phyloP scores from a whole-genome alignment of 2,329 filamentous ascomycete genomes.

The Mycogone perniciosa region DNA sequence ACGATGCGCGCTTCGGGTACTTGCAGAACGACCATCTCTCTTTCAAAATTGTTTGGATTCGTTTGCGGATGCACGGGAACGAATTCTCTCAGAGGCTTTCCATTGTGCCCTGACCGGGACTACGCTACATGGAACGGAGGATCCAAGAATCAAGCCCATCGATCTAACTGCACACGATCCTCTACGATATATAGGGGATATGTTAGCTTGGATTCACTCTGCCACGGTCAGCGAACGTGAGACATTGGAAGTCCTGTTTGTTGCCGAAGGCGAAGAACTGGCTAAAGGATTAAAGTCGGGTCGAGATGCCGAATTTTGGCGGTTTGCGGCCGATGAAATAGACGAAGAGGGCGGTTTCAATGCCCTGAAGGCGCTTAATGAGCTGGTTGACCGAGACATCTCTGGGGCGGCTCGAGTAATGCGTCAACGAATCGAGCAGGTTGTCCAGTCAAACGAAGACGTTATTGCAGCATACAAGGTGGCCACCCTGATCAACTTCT shows the following conservation, averaged over 20 bases:
- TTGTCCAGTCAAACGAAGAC: conserved; percentile 88
- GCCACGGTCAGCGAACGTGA: conserved; percentile 90
- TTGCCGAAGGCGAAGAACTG: conserved; percentile 84
- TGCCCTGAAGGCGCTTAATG: conserved; percentile 71
- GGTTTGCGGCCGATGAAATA: conserved; percentile 53
- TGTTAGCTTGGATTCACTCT: conserved; percentile 96
- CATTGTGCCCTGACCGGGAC: conserved; percentile 78
- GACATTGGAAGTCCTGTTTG: conserved; percentile 83
- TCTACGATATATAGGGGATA: conserved; percentile 87
- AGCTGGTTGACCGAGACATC: conserved; percentile 81
- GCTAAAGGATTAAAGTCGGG: conserved; percentile 74
- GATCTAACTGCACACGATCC: conserved; percentile 90
- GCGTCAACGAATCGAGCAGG: conserved; percentile 84
- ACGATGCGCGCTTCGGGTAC: conserved; percentile 72
- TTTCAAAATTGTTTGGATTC: conserved; percentile 93
- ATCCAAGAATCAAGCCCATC: conserved; percentile 73
- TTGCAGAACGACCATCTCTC: conserved; percentile 81
- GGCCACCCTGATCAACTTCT: conserved; percentile 83
- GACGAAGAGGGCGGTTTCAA: conserved; percentile 61
- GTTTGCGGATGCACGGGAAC: conserved; percentile 84
- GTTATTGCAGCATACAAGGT: conserved; percentile 84
- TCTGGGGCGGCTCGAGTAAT: conserved; percentile 75
- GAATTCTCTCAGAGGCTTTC: conserved; percentile 82
- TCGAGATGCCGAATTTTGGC: conserved; percentile 78
- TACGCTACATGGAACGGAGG: conserved; percentile 49